Base-by-base conservation (phyloP, 2,329 filamentous ascomycete genomes). In the Pestalotiopsis fici region DNA sequence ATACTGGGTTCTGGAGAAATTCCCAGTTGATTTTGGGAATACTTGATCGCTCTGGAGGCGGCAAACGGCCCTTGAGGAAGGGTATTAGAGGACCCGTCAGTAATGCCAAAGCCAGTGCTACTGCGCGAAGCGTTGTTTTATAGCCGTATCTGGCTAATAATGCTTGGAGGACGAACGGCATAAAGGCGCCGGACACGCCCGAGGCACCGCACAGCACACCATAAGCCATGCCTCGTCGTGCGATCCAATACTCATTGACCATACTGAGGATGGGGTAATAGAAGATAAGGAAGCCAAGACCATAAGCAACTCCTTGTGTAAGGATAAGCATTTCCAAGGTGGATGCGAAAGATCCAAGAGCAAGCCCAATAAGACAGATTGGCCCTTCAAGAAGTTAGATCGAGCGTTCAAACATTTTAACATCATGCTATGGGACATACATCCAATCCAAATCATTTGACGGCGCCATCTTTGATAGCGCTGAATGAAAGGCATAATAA, bases 1-100 rank as follows among this genome's bases (percentile, higher is more conserved):
- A 85, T 0, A 83, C 81, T 5, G 76, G 77, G 65, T 81, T 78
- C 66, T 74, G 74, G 55, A 87, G 74, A 72, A 87, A 85, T 0
- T 60, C 35, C 72, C 72, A 76, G 65, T 77, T 69, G 75, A 69
- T 70, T 65, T 66, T 75, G 3, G 74, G 63, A 2, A 69, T 69
- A 6, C 68, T 71, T 15, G 70, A 65, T 15, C 74, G 67, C 65
- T 76, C 64, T 43, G 81, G 69, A 69, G 75, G 57, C 68, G 77
- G 76, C 11, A 80, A 64, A 1, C 82, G 74, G 1, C 72, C 70
- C 2, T 80, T 78, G 9, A 85, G 71, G 11, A 82, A 75, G 2
- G 81, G 76, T 1, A 83, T 77, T 6, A 81, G 74, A 0, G 82
- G 81, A 0, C 72, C 78, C 3, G 81, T 82, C 4, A 82, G 67